Percentiles rank a stretch among this genome's conserved stretches.
These are phyloP conservation scores for Cadophora sp. DNA, from an alignment of 2,329 filamentous ascomycete species.

Conservation along the genomic window DNA sequence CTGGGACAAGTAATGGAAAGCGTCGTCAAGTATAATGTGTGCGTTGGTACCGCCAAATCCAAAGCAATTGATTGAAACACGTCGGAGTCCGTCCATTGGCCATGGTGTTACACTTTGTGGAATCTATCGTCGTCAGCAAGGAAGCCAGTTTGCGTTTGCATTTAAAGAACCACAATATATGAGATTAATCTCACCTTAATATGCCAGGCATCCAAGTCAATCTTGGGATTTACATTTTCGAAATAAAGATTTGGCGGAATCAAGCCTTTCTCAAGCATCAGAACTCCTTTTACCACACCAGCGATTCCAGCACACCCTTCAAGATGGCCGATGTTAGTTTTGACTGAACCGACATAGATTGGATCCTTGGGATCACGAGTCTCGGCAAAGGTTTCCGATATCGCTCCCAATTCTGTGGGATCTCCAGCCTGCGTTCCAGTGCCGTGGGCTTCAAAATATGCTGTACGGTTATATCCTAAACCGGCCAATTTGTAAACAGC, in stretches of 20 bases:
- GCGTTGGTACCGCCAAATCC: conserved; percentile 45
- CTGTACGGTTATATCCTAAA: conserved; percentile 26
- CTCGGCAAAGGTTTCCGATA: conserved; percentile 32
- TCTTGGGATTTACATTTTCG: conserved; percentile 47
- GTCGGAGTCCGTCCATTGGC: conserved; percentile 50
- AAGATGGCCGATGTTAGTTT: conserved; percentile 46
- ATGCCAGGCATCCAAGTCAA: conserved; percentile 47
- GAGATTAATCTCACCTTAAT: conserved; percentile 41
- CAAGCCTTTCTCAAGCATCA: conserved; percentile 52
- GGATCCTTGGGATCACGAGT: conserved; percentile 27
- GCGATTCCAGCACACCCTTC: conserved; percentile 50
- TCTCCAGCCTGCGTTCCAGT: conserved; percentile 41
- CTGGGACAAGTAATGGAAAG: conserved; percentile 12
- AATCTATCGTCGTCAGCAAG: not conserved
- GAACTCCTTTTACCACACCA: conserved; percentile 49
- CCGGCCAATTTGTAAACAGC: conserved; percentile 23
- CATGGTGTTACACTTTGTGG: conserved; percentile 29
- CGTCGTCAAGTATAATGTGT: conserved; percentile 21
- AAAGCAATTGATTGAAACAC: conserved; percentile 49
- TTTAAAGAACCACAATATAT: not conserved
- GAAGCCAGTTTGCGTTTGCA: not conserved
- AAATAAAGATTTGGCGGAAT: conserved; percentile 53
- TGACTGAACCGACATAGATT: conserved; percentile 40
- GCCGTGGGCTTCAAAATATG: conserved; percentile 40
- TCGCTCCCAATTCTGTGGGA: conserved; percentile 37